phyloP scores from a whole-genome alignment of 257 asterid species.

The Solanum chmielewskii region DNA sequence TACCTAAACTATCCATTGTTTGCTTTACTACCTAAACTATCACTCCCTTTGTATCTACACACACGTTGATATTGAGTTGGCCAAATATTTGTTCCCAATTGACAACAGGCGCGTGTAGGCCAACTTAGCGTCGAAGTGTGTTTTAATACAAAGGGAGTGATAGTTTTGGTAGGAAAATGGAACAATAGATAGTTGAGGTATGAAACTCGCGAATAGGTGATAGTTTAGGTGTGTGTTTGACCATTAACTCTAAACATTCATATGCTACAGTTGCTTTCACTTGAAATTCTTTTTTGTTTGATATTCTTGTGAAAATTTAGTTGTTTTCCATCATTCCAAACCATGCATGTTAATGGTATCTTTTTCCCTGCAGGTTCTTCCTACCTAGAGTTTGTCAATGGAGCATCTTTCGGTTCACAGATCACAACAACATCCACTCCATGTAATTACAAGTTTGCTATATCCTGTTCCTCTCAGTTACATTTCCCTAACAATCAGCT shows the following conservation, averaged over 20 bases:
- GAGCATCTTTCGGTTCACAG: conserved; percentile 64
- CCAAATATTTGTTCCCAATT: neutral
- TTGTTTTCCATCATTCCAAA: neutral
- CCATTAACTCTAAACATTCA: neutral
- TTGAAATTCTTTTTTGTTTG: neutral
- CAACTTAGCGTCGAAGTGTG: neutral
- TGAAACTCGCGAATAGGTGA: neutral
- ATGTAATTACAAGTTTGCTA: conserved; percentile 26
- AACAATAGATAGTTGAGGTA: neutral
- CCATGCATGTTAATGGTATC: neutral
- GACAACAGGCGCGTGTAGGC: neutral
- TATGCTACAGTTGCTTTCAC: neutral
- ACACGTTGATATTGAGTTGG: neutral
- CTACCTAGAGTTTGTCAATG: conserved; percentile 54
- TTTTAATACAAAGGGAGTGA: neutral
- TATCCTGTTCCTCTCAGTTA: neutral
- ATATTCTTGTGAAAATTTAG: neutral
- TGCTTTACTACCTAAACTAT: neutral
- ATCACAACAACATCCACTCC: conserved; percentile 43
- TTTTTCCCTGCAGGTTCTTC: conserved; percentile 34
- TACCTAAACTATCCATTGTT: neutral
- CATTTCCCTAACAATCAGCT: neutral
- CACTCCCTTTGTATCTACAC: neutral
- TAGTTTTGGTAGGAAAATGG: neutral
- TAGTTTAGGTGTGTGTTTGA: neutral